phyloP scores from a whole-genome alignment of 139 green algal species.

The Chlorella ohadii region DNA sequence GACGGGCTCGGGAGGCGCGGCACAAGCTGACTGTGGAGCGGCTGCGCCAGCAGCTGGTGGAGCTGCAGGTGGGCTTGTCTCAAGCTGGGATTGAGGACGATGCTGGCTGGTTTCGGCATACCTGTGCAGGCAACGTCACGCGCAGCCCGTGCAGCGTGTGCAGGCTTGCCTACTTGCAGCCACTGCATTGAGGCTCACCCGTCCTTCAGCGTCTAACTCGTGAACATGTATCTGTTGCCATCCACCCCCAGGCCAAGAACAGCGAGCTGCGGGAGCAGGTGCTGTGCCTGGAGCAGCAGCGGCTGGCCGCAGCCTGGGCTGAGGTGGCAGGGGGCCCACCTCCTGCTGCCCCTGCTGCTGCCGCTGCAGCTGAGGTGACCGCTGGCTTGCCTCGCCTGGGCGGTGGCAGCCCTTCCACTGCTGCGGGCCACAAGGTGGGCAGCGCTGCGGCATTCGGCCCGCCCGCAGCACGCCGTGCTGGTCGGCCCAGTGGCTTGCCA shows the following conservation, averaged over 20 bases:
- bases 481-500: background rate
- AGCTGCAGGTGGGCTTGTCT: constrained; percentile 65
- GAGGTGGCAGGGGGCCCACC: background rate
- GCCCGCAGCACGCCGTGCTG: background rate
- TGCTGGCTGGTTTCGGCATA: too few species aligned
- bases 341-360: background rate
- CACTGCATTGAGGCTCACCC: too few species aligned
- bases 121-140: too few species aligned
- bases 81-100: too few species aligned
- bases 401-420: background rate
- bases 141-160: too few species aligned
- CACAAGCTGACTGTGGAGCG: constrained; percentile 86
- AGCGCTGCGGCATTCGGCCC: background rate
- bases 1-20: constrained; percentile 65
- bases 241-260: constrained; percentile 19
- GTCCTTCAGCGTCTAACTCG: too few species aligned
- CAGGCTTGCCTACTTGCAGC: too few species aligned
- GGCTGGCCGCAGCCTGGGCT: constrained; percentile 46
- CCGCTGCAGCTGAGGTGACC: too few species aligned
- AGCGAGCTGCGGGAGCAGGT: constrained; percentile 81
- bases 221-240: too few species aligned
- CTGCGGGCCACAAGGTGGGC: background rate
- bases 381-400: background rate
- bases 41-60: constrained; percentile 77
- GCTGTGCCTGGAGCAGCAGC: constrained; percentile 73